A percentile compares a stretch with the other conserved stretches of the same genome.
phyloP scores from a whole-genome alignment of 306 rosid species.

The Mimosa bimucronata region DNA sequence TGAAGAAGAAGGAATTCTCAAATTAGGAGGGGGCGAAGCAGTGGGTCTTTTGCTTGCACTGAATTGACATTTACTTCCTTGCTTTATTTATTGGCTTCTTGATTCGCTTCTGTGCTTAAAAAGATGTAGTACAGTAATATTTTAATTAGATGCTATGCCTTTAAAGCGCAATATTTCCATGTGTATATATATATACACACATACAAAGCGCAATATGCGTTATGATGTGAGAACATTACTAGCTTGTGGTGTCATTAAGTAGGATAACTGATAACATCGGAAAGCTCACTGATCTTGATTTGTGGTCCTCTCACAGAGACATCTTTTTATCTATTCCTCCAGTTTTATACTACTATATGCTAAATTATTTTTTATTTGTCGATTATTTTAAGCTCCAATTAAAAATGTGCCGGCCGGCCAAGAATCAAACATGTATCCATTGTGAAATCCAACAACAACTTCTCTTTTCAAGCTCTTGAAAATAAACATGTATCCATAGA shows the following conservation, averaged over 20 bases:
- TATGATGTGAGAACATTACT: conserved; percentile 45
- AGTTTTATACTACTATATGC: conserved; percentile 2
- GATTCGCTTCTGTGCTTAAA: conserved; percentile 48
- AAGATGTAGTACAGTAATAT: conserved; percentile 40
- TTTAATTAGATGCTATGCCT: conserved; percentile 36
- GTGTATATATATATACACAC: too few species aligned
- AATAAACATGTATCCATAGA: too few species aligned
- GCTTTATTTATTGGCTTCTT: neutral
- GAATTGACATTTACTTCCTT: conserved; percentile 29
- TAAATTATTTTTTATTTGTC: neutral
- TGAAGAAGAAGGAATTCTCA: conserved; percentile 19
- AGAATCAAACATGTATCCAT: conserved; percentile 39
- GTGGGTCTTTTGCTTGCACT: conserved; percentile 32
- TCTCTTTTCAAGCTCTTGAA: conserved; percentile 32
- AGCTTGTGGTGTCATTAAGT: conserved; percentile 46
- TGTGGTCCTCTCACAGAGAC: conserved; percentile 49
- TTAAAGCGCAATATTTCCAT: conserved; percentile 43
- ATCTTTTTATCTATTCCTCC: conserved; percentile 28
- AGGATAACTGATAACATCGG: conserved; percentile 38
- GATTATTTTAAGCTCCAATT: conserved; percentile 34
- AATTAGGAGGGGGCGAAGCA: neutral
- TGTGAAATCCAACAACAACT: conserved; percentile 17
- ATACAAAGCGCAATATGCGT: conserved; percentile 46
- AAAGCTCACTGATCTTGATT: conserved; percentile 42
- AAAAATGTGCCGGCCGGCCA: conserved; percentile 16